Evolutionary conservation across 1,139 yeast species (phyloP).

Genomic region (Yamadazyma songkhlaensis): DNA sequence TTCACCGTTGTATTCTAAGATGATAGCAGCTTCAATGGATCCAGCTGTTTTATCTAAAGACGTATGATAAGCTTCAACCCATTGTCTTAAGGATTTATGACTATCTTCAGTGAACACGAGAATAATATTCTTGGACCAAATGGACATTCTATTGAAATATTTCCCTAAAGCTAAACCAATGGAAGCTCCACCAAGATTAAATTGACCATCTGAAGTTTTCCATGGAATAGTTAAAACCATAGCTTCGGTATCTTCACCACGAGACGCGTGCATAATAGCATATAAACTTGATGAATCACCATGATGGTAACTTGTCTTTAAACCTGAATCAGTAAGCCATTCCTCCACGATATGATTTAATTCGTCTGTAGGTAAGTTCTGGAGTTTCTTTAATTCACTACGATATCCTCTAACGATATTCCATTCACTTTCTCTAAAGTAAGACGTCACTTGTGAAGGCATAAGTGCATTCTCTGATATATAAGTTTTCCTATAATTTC

Average conservation of each 20-base stretch:
- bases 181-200: constrained; percentile 80
- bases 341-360: constrained; percentile 46
- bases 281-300: constrained; percentile 61
- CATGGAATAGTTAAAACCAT: constrained; percentile 92
- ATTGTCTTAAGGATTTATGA: constrained; percentile 65
- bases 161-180: constrained; percentile 70
- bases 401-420: constrained; percentile 85
- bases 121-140: constrained; percentile 94
- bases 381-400: constrained; percentile 48
- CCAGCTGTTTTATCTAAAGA: constrained; percentile 91
- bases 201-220: constrained; percentile 55
- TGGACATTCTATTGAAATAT: constrained; percentile 79
- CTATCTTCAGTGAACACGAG: constrained; percentile 79
- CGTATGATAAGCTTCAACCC: constrained; percentile 96
- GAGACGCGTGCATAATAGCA: constrained; percentile 85
- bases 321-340: constrained; percentile 75
- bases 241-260: constrained; percentile 96
- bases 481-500: constrained; percentile 79
- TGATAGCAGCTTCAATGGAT: constrained; percentile 86
- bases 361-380: constrained; percentile 24
- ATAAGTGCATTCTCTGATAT: constrained; percentile 94
- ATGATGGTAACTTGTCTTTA: constrained; percentile 54
- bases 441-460: constrained; percentile 94
- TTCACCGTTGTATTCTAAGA: constrained; percentile 72
- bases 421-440: constrained; percentile 95